These are phyloP conservation scores for Pseudogymnoascus sp. DNA, from an alignment of 2,329 filamentous ascomycete genomes.

Conservation along the genomic window DNA sequence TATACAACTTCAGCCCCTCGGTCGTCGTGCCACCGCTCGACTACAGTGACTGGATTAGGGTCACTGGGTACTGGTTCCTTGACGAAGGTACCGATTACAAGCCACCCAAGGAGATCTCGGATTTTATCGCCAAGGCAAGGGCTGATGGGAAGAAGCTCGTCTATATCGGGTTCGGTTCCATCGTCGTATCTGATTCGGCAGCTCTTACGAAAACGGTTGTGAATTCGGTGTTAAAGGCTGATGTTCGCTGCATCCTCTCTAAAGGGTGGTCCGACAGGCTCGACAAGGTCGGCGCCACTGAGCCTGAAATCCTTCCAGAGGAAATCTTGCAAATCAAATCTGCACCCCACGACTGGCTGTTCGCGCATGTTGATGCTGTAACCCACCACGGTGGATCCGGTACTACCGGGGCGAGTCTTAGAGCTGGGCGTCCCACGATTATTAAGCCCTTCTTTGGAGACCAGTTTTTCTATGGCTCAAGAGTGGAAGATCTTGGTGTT, in stretches of 20 bases:
- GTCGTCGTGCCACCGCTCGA: conserved; percentile 93
- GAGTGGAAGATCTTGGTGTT: conserved; percentile 88
- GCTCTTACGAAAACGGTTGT: conserved; percentile 89
- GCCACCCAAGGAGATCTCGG: conserved; percentile 64
- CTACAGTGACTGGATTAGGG: conserved; percentile 94
- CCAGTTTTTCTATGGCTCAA: conserved; percentile 87
- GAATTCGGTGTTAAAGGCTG: conserved; percentile 80
- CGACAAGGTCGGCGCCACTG: conserved; percentile 45
- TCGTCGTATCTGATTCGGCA: conserved; percentile 81
- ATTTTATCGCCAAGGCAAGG: conserved; percentile 78
- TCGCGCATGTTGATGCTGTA: conserved; percentile 84
- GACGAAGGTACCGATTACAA: conserved; percentile 64
- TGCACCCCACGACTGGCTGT: conserved; percentile 94
- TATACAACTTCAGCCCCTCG: conserved; percentile 93
- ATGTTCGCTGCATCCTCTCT: conserved; percentile 87
- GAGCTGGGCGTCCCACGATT: conserved; percentile 86
- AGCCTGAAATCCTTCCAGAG: conserved; percentile 56
- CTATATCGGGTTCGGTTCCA: conserved; percentile 94
- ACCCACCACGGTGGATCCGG: conserved; percentile 92
- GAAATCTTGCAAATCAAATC: conserved; percentile 84
- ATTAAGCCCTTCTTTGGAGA: conserved; percentile 97
- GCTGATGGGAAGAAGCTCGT: conserved; percentile 82
- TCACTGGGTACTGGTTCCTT: conserved; percentile 97
- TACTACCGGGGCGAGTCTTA: conserved; percentile 85
- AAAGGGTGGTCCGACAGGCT: conserved; percentile 95